Percentiles rank a stretch among this genome's conserved stretches.
These are phyloP conservation scores for Nakazawaea wyomingensis DNA, from an alignment of 805 yeast species.

Conservation along the genomic window DNA sequence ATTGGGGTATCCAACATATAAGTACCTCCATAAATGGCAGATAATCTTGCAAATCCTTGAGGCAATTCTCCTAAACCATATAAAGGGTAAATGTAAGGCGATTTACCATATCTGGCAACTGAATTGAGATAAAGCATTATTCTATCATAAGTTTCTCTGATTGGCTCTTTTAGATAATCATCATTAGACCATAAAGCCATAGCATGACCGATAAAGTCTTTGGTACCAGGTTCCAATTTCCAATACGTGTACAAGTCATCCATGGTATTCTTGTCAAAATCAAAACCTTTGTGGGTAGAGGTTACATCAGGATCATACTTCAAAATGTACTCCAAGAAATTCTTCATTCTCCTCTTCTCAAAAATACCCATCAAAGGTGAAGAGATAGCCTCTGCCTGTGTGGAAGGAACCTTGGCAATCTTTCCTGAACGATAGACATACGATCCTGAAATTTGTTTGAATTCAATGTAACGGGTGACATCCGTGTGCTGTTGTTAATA, in stretches of 20 bases:
- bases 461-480: slow-evolving; percentile 92
- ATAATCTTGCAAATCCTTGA: slow-evolving; percentile 96
- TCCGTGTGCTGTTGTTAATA: slow-evolving; percentile 64
- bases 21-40: slow-evolving; percentile 98
- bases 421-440: slow-evolving; percentile 87
- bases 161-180: slow-evolving; percentile 81
- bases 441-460: slow-evolving; percentile 94
- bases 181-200: slow-evolving; percentile 97
- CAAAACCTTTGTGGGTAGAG: slow-evolving; percentile 79
- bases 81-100: slow-evolving; percentile 93
- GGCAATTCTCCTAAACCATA: slow-evolving; percentile 97
- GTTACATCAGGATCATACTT: slow-evolving; percentile 73
- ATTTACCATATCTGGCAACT: slow-evolving; percentile 91
- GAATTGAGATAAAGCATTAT: slow-evolving; percentile 81
- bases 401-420: slow-evolving; percentile 93
- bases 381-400: slow-evolving; percentile 82
- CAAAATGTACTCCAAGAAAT: slow-evolving; percentile 83
- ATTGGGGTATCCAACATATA: slow-evolving; percentile 97
- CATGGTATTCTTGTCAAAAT: slow-evolving; percentile 85
- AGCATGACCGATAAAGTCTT: slow-evolving; percentile 96
- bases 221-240: slow-evolving; percentile 88
- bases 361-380: slow-evolving; percentile 94
- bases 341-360: slow-evolving; percentile 93
- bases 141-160: slow-evolving; percentile 87
- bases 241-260: slow-evolving; percentile 84